Evolutionary conservation across 2,329 filamentous ascomycete genomes (phyloP).

Genomic region (Pseudopithomyces maydicus): DNA sequence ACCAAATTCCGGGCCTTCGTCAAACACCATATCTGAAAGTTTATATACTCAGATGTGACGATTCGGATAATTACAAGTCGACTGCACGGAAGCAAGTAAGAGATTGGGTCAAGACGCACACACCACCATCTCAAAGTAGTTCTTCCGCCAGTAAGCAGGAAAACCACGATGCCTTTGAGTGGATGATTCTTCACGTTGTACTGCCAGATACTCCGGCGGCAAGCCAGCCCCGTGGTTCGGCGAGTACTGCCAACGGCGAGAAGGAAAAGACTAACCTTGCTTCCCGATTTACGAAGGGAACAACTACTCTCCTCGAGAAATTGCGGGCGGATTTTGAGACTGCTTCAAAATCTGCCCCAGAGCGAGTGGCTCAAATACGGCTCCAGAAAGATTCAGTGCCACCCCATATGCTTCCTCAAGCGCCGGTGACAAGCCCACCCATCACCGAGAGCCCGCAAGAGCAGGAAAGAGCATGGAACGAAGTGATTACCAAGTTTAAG

Average conservation of each 20-base stretch:
- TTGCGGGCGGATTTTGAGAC: constrained; percentile 88
- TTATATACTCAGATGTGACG: constrained; percentile 87
- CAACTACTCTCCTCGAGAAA: constrained; percentile 86
- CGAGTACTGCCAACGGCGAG: constrained; percentile 55
- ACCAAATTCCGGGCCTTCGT: constrained; percentile 92
- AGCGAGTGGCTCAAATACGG: constrained; percentile 84
- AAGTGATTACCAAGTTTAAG: constrained; percentile 86
- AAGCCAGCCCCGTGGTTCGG: constrained; percentile 71
- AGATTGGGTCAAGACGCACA: constrained; percentile 87
- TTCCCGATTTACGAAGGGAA: constrained; percentile 78
- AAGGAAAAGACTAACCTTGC: constrained; percentile 69
- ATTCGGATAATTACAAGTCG: constrained; percentile 91
- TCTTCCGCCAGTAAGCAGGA: constrained; percentile 71
- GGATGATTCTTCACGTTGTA: constrained; percentile 91
- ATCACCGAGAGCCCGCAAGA: constrained; percentile 72
- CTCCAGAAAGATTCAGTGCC: constrained; percentile 61
- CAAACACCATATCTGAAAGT: constrained; percentile 94
- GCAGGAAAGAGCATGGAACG: constrained; percentile 79
- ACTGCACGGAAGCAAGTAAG: constrained; percentile 77
- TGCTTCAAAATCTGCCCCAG: constrained; percentile 71
- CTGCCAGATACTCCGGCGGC: constrained; percentile 83
- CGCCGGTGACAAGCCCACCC: constrained; percentile 39
- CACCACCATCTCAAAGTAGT: constrained; percentile 59
- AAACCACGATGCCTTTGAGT: constrained; percentile 95
- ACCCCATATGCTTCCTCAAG: constrained; percentile 51